phyloP scores from a whole-genome alignment of 192 early-diverging fungal species.

The Piromyces finnis region DNA sequence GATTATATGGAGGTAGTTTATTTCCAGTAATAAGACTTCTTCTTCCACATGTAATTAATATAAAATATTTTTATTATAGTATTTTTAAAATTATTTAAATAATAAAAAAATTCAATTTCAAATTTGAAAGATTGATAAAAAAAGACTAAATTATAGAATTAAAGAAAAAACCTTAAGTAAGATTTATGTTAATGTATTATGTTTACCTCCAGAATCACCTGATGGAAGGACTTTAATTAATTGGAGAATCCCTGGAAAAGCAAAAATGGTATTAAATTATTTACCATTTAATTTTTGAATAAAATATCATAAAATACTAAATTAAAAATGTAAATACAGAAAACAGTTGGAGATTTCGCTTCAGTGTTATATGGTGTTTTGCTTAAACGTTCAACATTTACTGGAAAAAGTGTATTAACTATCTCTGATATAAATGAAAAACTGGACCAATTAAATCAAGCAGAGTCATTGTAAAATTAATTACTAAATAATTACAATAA shows the following conservation, averaged over 20 bases:
- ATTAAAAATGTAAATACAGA: too few species aligned
- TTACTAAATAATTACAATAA: too few species aligned
- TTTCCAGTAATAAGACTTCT: too few species aligned
- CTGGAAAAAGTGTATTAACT: constrained; percentile 17
- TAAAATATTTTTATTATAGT: too few species aligned
- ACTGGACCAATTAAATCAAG: constrained; percentile 18
- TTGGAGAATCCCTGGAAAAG: constrained; percentile 51
- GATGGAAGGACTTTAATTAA: constrained; percentile 52
- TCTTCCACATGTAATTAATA: too few species aligned
- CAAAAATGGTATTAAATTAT: constrained; percentile 6
- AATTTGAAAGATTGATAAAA: constrained; percentile 17
- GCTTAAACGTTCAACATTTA: constrained; percentile 22
- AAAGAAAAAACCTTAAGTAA: constrained; percentile 50
- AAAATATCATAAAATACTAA: too few species aligned
- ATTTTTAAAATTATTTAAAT: too few species aligned
- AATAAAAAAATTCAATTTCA: too few species aligned
- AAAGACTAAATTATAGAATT: constrained; percentile 40
- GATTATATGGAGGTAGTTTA: too few species aligned
- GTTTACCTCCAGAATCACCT: constrained; percentile 30
- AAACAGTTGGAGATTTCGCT: constrained; percentile 44
- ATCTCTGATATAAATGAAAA: constrained; percentile 42
- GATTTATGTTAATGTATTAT: constrained; percentile 37
- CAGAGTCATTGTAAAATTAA: constrained; percentile 11
- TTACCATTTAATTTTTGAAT: too few species aligned
- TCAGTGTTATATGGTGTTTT: constrained; percentile 24